Base-by-base conservation (phyloP, 257 asterid species). In the Nicotiana sylvestris region DNA sequence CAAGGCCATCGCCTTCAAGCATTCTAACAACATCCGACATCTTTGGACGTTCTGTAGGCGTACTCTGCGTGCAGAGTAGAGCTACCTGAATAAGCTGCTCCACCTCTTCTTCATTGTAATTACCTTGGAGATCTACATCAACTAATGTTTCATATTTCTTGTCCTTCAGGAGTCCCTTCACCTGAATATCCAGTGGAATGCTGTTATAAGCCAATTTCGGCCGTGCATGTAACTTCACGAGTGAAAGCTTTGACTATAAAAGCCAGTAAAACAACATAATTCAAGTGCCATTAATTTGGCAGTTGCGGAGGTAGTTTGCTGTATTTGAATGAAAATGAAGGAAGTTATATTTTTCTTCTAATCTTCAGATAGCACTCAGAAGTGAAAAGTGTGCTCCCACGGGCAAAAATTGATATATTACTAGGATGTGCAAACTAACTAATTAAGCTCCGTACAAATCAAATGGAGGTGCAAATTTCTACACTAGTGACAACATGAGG, bases 1-100 rank as follows among this genome's bases (percentile, higher is more conserved):
- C 89, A 83, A 89, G 81, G n/a, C 90, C 90, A 57, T 89, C 92
- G 6, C 92, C 92, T 81, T 89, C 92, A 18, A 89, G 89, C 92
- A 89, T 89, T 72, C 92, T 77, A 7, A 89, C 92, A 11, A 89
- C 92, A 37, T 87, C 89, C 0, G 92, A 87, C 92, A 89, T 89
- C 83, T 84, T 87, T 11, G 92, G 92, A 5, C 90, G 90, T 43
- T 89, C 89, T 72, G 51, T 60, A 46, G 90, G 90, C 9, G 89
- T 84, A 62, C 87, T 76, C 51, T 87, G 92, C 4, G 92, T 89
- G 87, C 92, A 86, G 69, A 87, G 88, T 58, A 89, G 77, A 43
- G 92, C 90, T 18, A 89, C 87, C 86, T 87, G 92, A 39, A 89
- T 89, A 77, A 89, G 84, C 86, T 82, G 82, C 81, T 89, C 92